phyloP scores from a whole-genome alignment of 257 asterid genomes.

The Fraxinus excelsior region DNA sequence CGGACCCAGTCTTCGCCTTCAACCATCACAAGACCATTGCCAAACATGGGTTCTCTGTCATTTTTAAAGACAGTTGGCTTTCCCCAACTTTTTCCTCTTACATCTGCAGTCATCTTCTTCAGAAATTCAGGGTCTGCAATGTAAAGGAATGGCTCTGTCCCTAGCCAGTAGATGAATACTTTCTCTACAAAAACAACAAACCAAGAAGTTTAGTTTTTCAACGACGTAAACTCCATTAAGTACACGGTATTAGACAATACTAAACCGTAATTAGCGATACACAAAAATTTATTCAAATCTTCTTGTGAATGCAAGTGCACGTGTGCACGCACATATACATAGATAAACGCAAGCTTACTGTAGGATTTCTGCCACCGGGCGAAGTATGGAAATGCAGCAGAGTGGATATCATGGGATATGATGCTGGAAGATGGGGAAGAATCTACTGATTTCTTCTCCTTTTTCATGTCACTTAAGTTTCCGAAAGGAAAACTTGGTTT shows the following conservation, averaged over 20 bases:
- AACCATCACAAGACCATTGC: constrained; percentile 75
- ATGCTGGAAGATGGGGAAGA: constrained; percentile 7
- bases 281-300: too few species aligned
- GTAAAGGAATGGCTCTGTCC: constrained; percentile 86
- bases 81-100: constrained; percentile 82
- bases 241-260: background rate
- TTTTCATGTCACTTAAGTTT: constrained; percentile 60
- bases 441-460: constrained; percentile 1
- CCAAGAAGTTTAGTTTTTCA: background rate
- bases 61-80: constrained; percentile 76
- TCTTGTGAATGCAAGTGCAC: too few species aligned
- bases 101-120: constrained; percentile 58
- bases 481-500: constrained; percentile 80
- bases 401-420: constrained; percentile 65
- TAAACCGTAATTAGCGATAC: too few species aligned
- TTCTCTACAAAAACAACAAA: constrained; percentile 51
- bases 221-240: background rate
- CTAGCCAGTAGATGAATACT: constrained; percentile 78
- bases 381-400: constrained; percentile 68
- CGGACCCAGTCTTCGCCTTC: constrained; percentile 97
- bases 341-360: constrained; percentile 39
- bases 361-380: constrained; percentile 68
- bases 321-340: background rate
- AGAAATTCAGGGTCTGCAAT: constrained; percentile 82
- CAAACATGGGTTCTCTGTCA: constrained; percentile 91